Base-by-base conservation (phyloP, 352 stramenopile genomes). In the Globisporangium camurandrum region DNA sequence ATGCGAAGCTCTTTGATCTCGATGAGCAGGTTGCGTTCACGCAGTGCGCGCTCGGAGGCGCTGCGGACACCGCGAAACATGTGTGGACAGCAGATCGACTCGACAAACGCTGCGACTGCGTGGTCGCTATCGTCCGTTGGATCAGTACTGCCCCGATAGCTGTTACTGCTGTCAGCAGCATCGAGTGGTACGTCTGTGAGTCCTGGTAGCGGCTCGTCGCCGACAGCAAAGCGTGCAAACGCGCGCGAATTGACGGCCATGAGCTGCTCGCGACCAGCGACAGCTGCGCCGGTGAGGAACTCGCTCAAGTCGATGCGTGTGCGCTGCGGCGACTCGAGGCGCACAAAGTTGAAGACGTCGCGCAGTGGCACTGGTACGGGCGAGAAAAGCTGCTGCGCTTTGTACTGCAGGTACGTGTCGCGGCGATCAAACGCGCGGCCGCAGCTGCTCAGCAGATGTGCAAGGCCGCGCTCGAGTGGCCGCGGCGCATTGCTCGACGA, bases 1-100 rank as follows among this genome's bases (percentile, higher is more conserved):
- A 75, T 40, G 9, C 31, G 36, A 26, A 75, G 60, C 24, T 70
- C 46, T 51, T 75, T 60, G 34, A 75, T 47, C 51, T 75, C 63
- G 27, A 75, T 44, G 9, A 59, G 62, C 51, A 72, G 62, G 27
- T 68, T 71, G 17, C 51, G 53, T 9, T 65, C 42, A 23, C 49
- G 49, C 20, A 67, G 33, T 22, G 58, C 61, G 16, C n/a, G 17
- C 23, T 46, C 51, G 7, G 57, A 61, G 7, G 62, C 66, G 1
- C 56, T 26, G 27, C 54, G 57, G 30, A 69, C 33, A 1, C 48
- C 65, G 4, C 54, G 44, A 27, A 61, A 71, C 36, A 62, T 65
- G 34, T 59, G 54, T 16, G 62, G 56, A 16, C 41, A 70, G 51
- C 66, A 75, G 39, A 64, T 71, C 40, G 44, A 6, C 7, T 47